These are phyloP conservation scores for Rhodotorula paludigena DNA, from an alignment of 768 basidiomycete species.

Conservation along the genomic window DNA sequence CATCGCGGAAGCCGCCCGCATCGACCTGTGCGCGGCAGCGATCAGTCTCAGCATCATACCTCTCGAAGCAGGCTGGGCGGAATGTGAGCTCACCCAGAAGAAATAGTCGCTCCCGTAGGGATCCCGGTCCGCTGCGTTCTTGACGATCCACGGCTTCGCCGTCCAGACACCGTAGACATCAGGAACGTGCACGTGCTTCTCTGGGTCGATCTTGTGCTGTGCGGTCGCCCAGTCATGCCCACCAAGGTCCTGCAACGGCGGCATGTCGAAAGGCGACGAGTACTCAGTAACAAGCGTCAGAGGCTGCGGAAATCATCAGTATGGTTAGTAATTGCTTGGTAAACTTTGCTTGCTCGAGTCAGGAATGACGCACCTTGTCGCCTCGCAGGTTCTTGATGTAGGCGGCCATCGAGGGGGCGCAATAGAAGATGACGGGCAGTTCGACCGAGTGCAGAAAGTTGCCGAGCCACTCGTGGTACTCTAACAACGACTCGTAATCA, in stretches of 20 bases:
- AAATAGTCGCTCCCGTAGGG: conserved; percentile 38
- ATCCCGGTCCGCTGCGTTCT: conserved; percentile 29
- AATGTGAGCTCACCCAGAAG: conserved; percentile 36
- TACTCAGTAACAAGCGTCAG: conserved; percentile 34
- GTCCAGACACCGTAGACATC: conserved; percentile 42
- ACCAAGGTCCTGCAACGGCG: conserved; percentile 34
- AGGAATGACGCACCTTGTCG: conserved; percentile 23
- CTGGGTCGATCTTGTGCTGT: conserved; percentile 39
- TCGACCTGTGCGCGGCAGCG: conserved; percentile 22
- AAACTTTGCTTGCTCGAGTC: no score
- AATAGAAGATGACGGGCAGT: conserved; percentile 40
- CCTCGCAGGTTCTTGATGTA: conserved; percentile 32
- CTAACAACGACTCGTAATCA: not conserved
- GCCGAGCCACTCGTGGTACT: conserved; percentile 39
- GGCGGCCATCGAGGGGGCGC: conserved; percentile 28
- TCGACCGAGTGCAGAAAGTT: conserved; percentile 39
- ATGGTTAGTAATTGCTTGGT: no score
- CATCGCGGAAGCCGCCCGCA: conserved; percentile 38
- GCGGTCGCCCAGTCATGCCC: conserved; percentile 30
- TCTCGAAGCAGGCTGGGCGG: no score
- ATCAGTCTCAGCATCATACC: no score
- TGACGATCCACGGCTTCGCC: conserved; percentile 42
- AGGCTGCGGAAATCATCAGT: conserved; percentile 10
- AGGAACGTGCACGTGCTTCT: conserved; percentile 35
- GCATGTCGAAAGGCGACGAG: conserved; percentile 36